phyloP scores from a whole-genome alignment of 129 eudicot species.

The Glebionis coronaria region DNA sequence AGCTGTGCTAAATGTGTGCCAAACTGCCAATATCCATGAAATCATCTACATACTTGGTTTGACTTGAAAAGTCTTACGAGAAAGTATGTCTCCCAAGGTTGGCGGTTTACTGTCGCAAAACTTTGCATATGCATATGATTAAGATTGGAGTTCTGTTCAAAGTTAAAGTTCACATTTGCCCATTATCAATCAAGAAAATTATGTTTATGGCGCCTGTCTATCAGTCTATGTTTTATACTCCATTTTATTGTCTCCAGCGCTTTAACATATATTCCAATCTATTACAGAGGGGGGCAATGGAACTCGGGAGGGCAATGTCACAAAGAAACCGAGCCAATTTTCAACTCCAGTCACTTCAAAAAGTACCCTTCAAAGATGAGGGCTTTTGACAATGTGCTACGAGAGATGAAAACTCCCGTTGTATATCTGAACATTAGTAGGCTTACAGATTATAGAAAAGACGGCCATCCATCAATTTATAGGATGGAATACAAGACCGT shows the following conservation, averaged over 20 bases:
- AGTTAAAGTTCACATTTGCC: not conserved
- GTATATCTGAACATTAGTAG: slow-evolving; percentile 73
- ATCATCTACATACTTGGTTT: slow-evolving; percentile 6
- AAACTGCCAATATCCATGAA: not conserved
- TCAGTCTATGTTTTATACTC: too few species aligned
- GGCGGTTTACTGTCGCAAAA: slow-evolving; percentile 5
- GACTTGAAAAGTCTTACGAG: slow-evolving; percentile 6
- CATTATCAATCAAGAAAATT: too few species aligned
- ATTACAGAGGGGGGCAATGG: slow-evolving; percentile 89
- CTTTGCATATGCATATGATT: not conserved
- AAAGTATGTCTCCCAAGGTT: not conserved
- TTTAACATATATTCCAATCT: slow-evolving; percentile 14
- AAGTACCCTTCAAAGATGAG: slow-evolving; percentile 85
- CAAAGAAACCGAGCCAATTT: slow-evolving; percentile 82
- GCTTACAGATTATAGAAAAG: slow-evolving; percentile 91
- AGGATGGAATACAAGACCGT: slow-evolving; percentile 52
- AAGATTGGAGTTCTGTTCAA: not conserved
- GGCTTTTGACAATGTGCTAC: slow-evolving; percentile 58
- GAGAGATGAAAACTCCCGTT: slow-evolving; percentile 64
- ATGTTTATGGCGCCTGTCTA: too few species aligned
- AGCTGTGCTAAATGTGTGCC: not conserved
- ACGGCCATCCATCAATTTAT: slow-evolving; percentile 85
- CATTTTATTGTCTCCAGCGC: too few species aligned
- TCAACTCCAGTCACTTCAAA: slow-evolving; percentile 48
- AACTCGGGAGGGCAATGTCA: slow-evolving; percentile 92